These are phyloP conservation scores for Suillus hirtellus DNA, from an alignment of 768 basidiomycete species.

Conservation along the genomic window DNA sequence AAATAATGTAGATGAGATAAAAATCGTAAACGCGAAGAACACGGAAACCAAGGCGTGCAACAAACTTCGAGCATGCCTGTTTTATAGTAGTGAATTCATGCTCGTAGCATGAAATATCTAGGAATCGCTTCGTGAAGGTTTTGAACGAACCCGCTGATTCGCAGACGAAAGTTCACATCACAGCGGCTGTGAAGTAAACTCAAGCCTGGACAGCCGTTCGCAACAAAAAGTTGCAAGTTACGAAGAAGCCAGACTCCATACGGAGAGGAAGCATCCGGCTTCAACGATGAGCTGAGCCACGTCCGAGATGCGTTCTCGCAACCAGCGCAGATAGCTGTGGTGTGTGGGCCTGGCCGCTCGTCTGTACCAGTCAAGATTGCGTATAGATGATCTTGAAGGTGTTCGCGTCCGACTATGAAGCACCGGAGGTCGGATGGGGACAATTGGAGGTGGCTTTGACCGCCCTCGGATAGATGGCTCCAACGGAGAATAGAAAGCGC, in stretches of 20 bases:
- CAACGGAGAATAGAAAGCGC: constrained; percentile 37
- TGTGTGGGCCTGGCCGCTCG: constrained; percentile 1
- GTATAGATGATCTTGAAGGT: constrained; percentile 27
- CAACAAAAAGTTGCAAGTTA: constrained; percentile 19
- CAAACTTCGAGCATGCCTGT: not conserved
- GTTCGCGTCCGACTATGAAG: constrained; percentile 34
- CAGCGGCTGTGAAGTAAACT: constrained; percentile 4
- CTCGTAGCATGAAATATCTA: constrained; percentile 20
- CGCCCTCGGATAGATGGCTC: constrained; percentile 27
- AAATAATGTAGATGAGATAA: not conserved
- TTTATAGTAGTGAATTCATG: not conserved
- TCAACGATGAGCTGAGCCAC: constrained; percentile 15
- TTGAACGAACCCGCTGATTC: constrained; percentile 4
- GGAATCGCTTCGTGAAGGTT: constrained; percentile 16
- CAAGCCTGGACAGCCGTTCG: not conserved
- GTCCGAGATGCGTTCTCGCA: constrained; percentile 13
- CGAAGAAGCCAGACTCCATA: constrained; percentile 24
- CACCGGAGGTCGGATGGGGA: constrained; percentile 30
- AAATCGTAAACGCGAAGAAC: not conserved
- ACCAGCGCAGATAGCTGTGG: not conserved
- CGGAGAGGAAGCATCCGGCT: constrained; percentile 14
- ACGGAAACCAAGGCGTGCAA: not conserved
- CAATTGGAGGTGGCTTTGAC: constrained; percentile 31
- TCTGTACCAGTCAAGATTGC: constrained; percentile 18
- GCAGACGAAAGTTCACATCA: not conserved